Evolutionary conservation across 768 basidiomycete genomes (phyloP).

Genomic region (Russula griseocarnosa): DNA sequence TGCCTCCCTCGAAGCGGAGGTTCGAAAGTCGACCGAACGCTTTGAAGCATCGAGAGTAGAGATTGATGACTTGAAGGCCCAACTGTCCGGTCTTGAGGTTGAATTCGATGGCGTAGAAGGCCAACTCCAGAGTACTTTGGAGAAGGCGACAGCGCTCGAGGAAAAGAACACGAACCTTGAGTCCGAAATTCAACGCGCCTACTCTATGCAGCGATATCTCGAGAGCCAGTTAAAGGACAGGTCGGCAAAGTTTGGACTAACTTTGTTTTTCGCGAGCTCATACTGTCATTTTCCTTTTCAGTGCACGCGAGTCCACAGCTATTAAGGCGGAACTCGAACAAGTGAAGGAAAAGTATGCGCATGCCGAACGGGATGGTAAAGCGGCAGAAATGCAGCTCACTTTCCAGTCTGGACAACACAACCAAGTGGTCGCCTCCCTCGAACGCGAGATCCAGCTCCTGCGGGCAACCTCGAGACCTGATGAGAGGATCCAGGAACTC

Average conservation of each 20-base stretch:
- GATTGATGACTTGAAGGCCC: constrained; percentile 24
- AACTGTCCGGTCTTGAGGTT: constrained; percentile 37
- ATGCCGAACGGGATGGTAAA: constrained; percentile 46
- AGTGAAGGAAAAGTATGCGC: constrained; percentile 37
- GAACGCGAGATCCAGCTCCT: constrained; percentile 54
- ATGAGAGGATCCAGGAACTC: constrained; percentile 52
- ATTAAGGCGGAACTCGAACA: constrained; percentile 34
- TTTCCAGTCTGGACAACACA: constrained; percentile 61
- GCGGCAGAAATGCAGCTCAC: constrained; percentile 63
- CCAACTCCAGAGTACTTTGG: constrained; percentile 39
- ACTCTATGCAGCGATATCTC: constrained; percentile 57
- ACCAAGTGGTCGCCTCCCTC: constrained; percentile 56
- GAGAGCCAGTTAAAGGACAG: constrained; percentile 62
- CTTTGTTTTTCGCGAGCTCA: constrained; percentile 3
- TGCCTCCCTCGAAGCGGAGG: constrained; percentile 27
- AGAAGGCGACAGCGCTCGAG: constrained; percentile 53
- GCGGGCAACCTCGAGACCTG: constrained; percentile 52
- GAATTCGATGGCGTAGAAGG: constrained; percentile 42
- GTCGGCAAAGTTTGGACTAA: constrained; percentile 37
- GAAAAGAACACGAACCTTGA: constrained; percentile 54
- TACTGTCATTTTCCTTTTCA: constrained; percentile 31
- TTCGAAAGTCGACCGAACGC: constrained; percentile 20
- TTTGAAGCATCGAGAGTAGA: constrained; percentile 9
- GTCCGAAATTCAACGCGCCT: constrained; percentile 60
- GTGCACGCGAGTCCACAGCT: constrained; percentile 44